Evolutionary conservation across 192 early-diverging fungal genomes (phyloP), one percentile per base, ranked within the genome.

Genomic region (Podila clonocystis): DNA sequence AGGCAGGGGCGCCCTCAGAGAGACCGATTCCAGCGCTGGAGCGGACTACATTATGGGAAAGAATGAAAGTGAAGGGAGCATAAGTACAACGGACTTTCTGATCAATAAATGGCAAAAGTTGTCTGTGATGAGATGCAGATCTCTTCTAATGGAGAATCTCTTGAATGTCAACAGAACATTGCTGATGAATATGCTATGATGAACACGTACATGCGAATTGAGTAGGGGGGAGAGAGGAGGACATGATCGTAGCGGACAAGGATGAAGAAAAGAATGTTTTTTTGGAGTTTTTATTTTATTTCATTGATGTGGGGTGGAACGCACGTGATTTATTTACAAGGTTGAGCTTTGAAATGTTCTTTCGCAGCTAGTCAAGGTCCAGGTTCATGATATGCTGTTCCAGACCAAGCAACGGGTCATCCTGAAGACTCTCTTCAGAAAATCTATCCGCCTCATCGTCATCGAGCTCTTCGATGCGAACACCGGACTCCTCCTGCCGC

Each of bases 141-240:
- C 41, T 45, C 22, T 17, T 26, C 52, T 20, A 26, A n/a, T 6
- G 5, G 52, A 55, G 52, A n/a, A n/a, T 55, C 20, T 9, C 8
- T 26, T 4, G 15, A 26, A 55, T 22, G 52, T 55, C 38, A n/a
- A 49, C 17, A 49, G 45, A n/a, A 24, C 34, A 13, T 15, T 22
- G 5, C 36, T 2, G 22, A 55, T 4, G 24, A n/a, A 2, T 24
- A 50, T 60, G 57, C 19, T 9, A 26, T 55, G 38, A 17, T 50
- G 20, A n/a, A 68, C 9, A 82, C 85, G 45, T 84, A 89, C 88
- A 89, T 41, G 88, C 85, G 68, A 89, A 87, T 78, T 89, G 88
- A 60, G 87, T 84, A 60, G 82, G 71, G 62, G 78, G 78, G 63
- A 84, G 65, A 33, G 86, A 72, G 63, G 85, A 79, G 28, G 76